These are phyloP conservation scores for Syzygium grande DNA, from an alignment of 345 rosid genomes.

Conservation along the genomic window DNA sequence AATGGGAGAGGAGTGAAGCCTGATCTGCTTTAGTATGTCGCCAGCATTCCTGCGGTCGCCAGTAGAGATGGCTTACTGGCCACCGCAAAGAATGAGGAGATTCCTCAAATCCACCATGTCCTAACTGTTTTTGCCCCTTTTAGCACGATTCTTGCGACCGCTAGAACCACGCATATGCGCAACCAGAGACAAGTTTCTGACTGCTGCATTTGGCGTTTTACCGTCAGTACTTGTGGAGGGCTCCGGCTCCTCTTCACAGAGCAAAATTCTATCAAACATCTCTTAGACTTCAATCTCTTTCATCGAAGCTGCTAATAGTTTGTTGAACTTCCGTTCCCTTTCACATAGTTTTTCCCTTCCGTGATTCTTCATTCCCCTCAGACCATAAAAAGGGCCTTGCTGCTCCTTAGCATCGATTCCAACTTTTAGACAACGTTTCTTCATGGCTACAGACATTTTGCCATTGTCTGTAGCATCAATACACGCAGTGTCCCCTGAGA, in stretches of 20 bases:
- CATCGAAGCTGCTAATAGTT: slow-evolving; percentile 29
- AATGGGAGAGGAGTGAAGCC: slow-evolving; percentile 20
- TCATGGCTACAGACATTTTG: neutral
- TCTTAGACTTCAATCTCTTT: slow-evolving; percentile 46
- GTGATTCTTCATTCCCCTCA: slow-evolving; percentile 49
- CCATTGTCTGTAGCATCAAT: slow-evolving; percentile 7
- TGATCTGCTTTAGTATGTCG: slow-evolving; percentile 28
- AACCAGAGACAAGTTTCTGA: slow-evolving; percentile 1
- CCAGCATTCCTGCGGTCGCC: slow-evolving; percentile 18
- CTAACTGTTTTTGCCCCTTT: slow-evolving; percentile 13
- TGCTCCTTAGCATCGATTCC: slow-evolving; percentile 16
- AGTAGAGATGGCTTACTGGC: slow-evolving; percentile 16
- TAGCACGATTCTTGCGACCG: slow-evolving; percentile 12
- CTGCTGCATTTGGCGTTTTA: neutral
- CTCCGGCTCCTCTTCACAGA: slow-evolving; percentile 3
- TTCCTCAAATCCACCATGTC: slow-evolving; percentile 32
- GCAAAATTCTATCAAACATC: slow-evolving; percentile 47
- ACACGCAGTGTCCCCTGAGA: slow-evolving; percentile 6
- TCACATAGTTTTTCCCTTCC: slow-evolving; percentile 30
- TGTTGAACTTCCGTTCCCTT: slow-evolving; percentile 41
- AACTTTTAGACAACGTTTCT: slow-evolving; percentile 3
- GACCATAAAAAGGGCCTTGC: slow-evolving; percentile 9
- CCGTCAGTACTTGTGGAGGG: neutral
- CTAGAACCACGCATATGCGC: slow-evolving; percentile 5
- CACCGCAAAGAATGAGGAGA: slow-evolving; percentile 37